Conservation (phyloP, 1,284 basidiomycete genomes). For the Cryptococcus sp. region DNA sequence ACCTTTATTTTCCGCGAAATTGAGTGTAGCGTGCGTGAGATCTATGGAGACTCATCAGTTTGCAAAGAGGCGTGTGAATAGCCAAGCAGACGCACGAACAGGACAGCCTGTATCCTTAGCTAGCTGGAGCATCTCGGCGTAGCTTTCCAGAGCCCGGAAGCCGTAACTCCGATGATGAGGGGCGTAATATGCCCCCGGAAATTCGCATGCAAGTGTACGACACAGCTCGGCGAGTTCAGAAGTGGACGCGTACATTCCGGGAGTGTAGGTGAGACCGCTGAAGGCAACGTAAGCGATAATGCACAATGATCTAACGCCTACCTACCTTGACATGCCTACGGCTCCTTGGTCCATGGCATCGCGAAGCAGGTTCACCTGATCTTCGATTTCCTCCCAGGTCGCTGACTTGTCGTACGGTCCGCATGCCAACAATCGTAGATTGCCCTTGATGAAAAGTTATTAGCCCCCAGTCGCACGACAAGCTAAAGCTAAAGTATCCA, state of each 20-base stretch:
- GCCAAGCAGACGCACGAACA: constrained; percentile 34
- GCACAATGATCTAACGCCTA: constrained; percentile 1
- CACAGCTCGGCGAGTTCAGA: constrained; percentile 46
- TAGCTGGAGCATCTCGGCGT: constrained; percentile 49
- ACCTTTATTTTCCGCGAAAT: constrained; percentile 49
- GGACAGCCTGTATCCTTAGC: constrained; percentile 38
- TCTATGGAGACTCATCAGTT: constrained; percentile 23
- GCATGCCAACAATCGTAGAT: constrained; percentile 47
- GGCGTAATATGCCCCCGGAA: constrained; percentile 45
- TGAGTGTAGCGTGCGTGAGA: constrained; percentile 51
- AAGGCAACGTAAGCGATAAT: neutral
- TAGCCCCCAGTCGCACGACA: neutral
- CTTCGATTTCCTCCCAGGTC: constrained; percentile 29
- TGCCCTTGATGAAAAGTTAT: constrained; percentile 32
- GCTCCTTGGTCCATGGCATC: constrained; percentile 45
- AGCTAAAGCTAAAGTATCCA: constrained; percentile 15
- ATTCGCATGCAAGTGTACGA: constrained; percentile 30
- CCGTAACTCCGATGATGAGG: constrained; percentile 52
- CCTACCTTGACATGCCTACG: constrained; percentile 51
- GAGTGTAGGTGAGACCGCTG: constrained; percentile 52
- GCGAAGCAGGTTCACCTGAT: constrained; percentile 37
- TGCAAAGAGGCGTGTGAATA: no score
- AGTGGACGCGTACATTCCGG: constrained; percentile 52
- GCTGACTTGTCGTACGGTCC: constrained; percentile 42
- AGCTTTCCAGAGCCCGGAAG: constrained; percentile 40